These are phyloP conservation scores for Nakazawaea laoshanensis DNA, from an alignment of 805 yeast genomes.

Conservation along the genomic window DNA sequence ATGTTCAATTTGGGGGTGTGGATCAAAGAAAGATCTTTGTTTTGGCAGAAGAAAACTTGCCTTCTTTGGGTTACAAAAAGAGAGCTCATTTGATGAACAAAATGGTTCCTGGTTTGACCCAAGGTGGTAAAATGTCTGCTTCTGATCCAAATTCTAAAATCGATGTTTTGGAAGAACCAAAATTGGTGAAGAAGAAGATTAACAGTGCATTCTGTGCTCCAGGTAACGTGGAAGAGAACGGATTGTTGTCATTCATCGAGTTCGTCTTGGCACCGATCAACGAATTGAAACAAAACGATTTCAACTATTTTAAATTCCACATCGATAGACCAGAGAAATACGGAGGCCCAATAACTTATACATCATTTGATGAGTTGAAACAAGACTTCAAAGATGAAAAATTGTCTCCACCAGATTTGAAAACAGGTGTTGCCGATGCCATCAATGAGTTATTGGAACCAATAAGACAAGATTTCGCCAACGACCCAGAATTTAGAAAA, in stretches of 20 bases:
- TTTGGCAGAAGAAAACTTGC: constrained; percentile 91
- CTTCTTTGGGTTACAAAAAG: constrained; percentile 83
- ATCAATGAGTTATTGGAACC: constrained; percentile 80
- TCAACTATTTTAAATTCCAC: constrained; percentile 52
- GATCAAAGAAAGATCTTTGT: constrained; percentile 98
- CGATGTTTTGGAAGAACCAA: constrained; percentile 86
- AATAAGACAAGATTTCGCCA: constrained; percentile 59
- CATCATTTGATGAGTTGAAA: constrained; percentile 58
- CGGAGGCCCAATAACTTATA: constrained; percentile 85
- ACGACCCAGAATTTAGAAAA: constrained; percentile 63
- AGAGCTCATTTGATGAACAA: constrained; percentile 98
- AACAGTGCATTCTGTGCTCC: constrained; percentile 93
- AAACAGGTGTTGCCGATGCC: constrained; percentile 82
- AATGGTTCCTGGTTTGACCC: constrained; percentile 96
- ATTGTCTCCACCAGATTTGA: constrained; percentile 89
- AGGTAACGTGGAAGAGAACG: constrained; percentile 86
- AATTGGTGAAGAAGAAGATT: constrained; percentile 81
- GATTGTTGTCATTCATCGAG: constrained; percentile 79
- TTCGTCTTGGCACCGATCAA: constrained; percentile 81
- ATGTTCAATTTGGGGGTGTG: constrained; percentile 97
- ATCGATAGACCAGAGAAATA: constrained; percentile 93
- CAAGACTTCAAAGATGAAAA: constrained; percentile 64
- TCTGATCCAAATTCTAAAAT: constrained; percentile 98
- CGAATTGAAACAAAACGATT: constrained; percentile 52
- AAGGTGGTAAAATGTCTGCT: constrained; percentile 98